These are phyloP conservation scores for Galerina marginata DNA, from an alignment of 768 basidiomycete genomes.

Conservation along the genomic window DNA sequence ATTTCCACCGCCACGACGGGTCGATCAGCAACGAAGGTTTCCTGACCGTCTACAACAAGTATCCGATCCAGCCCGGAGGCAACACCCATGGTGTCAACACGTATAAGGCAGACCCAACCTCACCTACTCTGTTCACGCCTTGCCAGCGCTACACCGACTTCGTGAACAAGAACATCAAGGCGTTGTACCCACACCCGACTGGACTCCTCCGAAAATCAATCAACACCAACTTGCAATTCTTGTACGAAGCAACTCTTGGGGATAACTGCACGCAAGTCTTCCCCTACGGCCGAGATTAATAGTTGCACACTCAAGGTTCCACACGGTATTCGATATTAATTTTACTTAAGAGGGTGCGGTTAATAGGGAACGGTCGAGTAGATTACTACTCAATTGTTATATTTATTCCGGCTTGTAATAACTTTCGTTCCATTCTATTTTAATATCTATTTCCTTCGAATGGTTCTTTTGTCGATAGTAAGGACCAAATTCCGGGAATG, in stretches of 20 bases:
- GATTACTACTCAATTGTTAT: no score
- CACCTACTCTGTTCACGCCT: constrained; percentile 13
- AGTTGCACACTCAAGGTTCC: not conserved
- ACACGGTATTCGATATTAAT: no score
- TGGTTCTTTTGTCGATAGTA: no score
- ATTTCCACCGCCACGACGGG: constrained; percentile 19
- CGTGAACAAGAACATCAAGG: constrained; percentile 20
- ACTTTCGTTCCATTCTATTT: no score
- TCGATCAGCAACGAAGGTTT: constrained; percentile 13
- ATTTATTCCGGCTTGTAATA: no score
- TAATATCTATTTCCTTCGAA: no score
- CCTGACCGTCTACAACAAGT: not conserved
- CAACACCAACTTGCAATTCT: constrained; percentile 17
- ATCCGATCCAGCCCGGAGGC: constrained; percentile 22
- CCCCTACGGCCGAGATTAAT: constrained; percentile 17
- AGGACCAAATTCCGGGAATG: no score
- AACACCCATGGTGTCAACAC: constrained; percentile 20
- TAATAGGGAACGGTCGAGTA: no score
- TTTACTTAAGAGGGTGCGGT: no score
- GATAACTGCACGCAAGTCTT: constrained; percentile 16
- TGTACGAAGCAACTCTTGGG: constrained; percentile 17
- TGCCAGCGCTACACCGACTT: constrained; percentile 25
- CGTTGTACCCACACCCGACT: constrained; percentile 23
- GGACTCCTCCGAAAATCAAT: constrained; percentile 17
- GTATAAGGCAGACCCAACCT: constrained; percentile 19